Evolutionary conservation across 164 flowering plant genomes (phyloP), one percentile per base, ranked within the genome.

Genomic region (Chimonanthus praecox): DNA sequence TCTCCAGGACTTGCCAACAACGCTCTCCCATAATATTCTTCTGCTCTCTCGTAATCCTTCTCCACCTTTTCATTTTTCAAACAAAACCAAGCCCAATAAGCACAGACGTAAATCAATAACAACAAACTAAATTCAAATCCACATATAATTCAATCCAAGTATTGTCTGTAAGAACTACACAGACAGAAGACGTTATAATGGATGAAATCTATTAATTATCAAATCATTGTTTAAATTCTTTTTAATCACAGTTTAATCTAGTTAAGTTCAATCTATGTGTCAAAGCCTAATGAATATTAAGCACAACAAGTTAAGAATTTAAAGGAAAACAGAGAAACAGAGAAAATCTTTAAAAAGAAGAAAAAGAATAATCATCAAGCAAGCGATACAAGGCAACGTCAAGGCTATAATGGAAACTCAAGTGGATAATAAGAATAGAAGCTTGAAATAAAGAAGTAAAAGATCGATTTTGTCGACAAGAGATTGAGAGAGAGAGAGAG

Each of bases 11-110:
- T 83, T 58, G 89, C 89, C 64, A 93, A 73, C 16, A 93, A 88
- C 8, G 97, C 97, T 74, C 94, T 88, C 21, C 89, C 90, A 74
- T 90, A 91, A 64, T 82, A 93, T 79, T 90, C 92, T 64, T 88
- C 94, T 7, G 97, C 98, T 81, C 80, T 82, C 70, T 13, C 85
- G 43, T 44, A 43, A 72, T 93, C 91, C 66, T 74, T 81, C 80
- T 83, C 89, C 71, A 90, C 93, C 98, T 92, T 46, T 33, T 20
- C 48, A 45, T 9, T 51, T 7, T 6, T 67, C 64, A 48, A 2
- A 15, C 60, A 18, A 61, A 47, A 68, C 71, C 64, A 76, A 62
- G 33, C 2, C 10, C 44, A 50, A 20, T 2, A 5, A 6, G 3
- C 44, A 77, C 4, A 43, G 51, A 70, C 9, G 16, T 6, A 18